Conservation (phyloP, 2,329 filamentous ascomycete species). For the Cytospora schulzeri region DNA sequence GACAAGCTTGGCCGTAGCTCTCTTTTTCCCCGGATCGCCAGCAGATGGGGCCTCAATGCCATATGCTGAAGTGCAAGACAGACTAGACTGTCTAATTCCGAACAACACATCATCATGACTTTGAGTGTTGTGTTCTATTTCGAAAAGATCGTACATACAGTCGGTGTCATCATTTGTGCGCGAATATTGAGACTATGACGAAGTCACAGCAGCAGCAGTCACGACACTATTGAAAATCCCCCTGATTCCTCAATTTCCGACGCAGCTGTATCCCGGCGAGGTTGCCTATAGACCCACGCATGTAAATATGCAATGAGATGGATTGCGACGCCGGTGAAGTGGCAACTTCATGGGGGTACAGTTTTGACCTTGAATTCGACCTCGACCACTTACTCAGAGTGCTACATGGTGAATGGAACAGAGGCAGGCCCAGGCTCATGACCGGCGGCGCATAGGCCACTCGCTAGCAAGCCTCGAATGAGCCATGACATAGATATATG, state of each 20-base stretch:
- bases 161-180: neutral
- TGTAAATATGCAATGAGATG: neutral
- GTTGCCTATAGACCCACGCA: neutral
- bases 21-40: slow-evolving; percentile 8
- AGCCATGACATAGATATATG: no score
- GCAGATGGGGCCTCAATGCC: slow-evolving; percentile 6
- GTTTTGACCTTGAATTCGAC: neutral
- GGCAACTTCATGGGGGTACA: neutral
- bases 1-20: neutral
- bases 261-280: neutral
- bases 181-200: neutral
- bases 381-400: neutral
- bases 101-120: no score
- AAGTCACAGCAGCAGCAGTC: neutral
- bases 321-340: neutral
- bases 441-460: no score
- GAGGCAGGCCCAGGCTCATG: no score
- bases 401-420: no score
- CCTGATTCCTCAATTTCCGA: neutral
- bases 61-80: no score
- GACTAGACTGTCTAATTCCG: no score
- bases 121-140: neutral
- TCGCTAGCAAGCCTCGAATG: no score
- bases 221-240: neutral
- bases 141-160: neutral